These are phyloP conservation scores for Chrysochromulina parva DNA, from an alignment of 78 protist genomes.

Conservation along the genomic window DNA sequence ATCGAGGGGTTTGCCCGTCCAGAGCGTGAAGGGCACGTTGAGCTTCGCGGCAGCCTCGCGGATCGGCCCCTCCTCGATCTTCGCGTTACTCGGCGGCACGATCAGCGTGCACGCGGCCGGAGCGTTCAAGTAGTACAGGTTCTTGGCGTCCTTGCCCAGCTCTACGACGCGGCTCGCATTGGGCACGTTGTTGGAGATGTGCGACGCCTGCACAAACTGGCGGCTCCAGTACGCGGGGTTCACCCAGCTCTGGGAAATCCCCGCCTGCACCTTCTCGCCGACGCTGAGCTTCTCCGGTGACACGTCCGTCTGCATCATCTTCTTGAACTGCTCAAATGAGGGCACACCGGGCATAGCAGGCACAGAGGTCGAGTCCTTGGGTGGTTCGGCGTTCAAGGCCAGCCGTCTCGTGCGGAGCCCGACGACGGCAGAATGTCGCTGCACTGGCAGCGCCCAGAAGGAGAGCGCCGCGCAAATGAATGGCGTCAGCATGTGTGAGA, in stretches of 20 bases:
- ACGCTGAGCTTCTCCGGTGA: background rate
- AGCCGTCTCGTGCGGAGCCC: too few relatives aligned
- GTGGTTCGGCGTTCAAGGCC: too few relatives aligned
- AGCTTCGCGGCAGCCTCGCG: constrained; percentile 15
- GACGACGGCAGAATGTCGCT: too few relatives aligned
- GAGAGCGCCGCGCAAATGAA: too few relatives aligned
- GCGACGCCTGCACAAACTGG: background rate
- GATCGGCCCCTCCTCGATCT: background rate
- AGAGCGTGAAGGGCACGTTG: background rate
- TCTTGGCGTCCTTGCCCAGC: constrained; percentile 11
- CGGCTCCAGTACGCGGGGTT: background rate
- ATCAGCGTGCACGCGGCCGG: background rate
- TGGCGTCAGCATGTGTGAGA: too few relatives aligned
- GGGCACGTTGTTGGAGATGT: constrained; percentile 14
- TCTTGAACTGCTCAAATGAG: too few relatives aligned
- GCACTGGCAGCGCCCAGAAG: too few relatives aligned
- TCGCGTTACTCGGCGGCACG: background rate
- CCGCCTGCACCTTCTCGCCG: background rate
- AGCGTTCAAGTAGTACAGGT: background rate
- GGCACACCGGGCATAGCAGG: too few relatives aligned
- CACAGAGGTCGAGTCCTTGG: too few relatives aligned
- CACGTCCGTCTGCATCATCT: too few relatives aligned
- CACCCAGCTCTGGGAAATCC: background rate
- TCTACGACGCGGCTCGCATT: background rate
- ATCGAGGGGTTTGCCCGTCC: background rate